Evolutionary conservation across 768 basidiomycete genomes (phyloP), one percentile per base, ranked within the genome.

Genomic region (Boletus insuetus): DNA sequence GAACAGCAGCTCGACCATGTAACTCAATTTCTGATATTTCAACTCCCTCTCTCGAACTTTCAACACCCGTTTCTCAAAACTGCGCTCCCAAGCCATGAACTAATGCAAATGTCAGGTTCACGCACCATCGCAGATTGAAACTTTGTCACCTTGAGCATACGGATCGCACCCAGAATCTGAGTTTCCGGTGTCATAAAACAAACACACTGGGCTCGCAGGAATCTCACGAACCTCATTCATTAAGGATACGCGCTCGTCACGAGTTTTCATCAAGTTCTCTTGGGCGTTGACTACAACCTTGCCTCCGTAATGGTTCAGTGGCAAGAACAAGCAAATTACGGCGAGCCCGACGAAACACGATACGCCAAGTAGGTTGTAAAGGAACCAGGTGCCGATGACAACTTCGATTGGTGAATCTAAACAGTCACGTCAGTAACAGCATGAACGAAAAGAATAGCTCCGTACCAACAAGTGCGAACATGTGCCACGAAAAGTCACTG

Each of bases 41-140:
- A 97, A 76, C 69, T 97, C 94, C 60, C 84, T 86, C 41, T 84
- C 84, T 24, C 94, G 82, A 55, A 96, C 77, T 49, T 80, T 83
- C 50, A 88, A 69, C 1, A 94, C 85, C 11, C 79, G 79, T 22
- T 78, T 76, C 71, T 96, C 94, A 62, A 95, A 95, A 66, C 84
- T 91, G 24, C 94, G 84, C 69, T 97, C 94, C 94, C 85, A 87
- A 16, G 92, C 94, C 92, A 96, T 95, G 72, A 95, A 97, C 85
- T 88, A 62, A 22, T 41, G 37, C 3, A 6, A 29, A 26, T 12
- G 42, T 70, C 34, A 51, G 38, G 22, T 20, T 13, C 6, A 45
- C 12, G 20, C 16, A 14, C 3, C 17, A 37, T 32, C 1, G 2
- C 8, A 7, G 26, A 46, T 17, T 10, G 2, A 56, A 34, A 19